Evolutionary conservation across 352 stramenopile species (phyloP).

Genomic region (Phytophthora hibernalis): DNA sequence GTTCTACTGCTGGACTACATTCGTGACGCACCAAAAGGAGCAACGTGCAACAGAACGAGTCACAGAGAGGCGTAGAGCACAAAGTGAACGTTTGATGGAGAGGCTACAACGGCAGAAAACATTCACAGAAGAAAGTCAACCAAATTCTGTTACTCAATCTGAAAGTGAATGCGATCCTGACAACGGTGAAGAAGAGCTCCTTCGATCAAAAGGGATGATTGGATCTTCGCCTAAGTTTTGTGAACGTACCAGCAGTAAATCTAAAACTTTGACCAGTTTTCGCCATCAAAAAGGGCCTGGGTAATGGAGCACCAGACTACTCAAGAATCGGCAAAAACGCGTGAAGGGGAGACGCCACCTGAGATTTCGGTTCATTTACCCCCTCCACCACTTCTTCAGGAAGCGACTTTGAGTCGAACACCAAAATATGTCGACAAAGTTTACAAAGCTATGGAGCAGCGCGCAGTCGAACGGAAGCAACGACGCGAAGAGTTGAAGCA

Average conservation of each 20-base stretch:
- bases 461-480: slow-evolving; percentile 58
- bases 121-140: background rate
- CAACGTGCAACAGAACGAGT: slow-evolving; percentile 27
- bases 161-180: slow-evolving; percentile 1
- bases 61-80: slow-evolving; percentile 38
- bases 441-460: slow-evolving; percentile 64
- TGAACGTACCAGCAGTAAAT: background rate
- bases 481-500: slow-evolving; percentile 58
- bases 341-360: background rate
- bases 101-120: slow-evolving; percentile 33
- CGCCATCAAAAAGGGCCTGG: slow-evolving; percentile 11
- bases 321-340: background rate
- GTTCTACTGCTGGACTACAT: slow-evolving; percentile 62
- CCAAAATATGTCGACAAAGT: slow-evolving; percentile 40
- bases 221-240: background rate
- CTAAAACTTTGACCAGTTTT: background rate
- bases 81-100: slow-evolving; percentile 51
- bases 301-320: background rate
- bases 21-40: slow-evolving; percentile 38
- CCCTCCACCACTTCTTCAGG: background rate
- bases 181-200: background rate
- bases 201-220: background rate
- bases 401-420: slow-evolving; percentile 1
- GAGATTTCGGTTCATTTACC: slow-evolving; percentile 4
- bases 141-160: background rate